Evolutionary conservation across 2,329 filamentous ascomycete genomes (phyloP), one percentile per base, ranked within the genome.

Genomic region (Phaeoacremonium minimum): DNA sequence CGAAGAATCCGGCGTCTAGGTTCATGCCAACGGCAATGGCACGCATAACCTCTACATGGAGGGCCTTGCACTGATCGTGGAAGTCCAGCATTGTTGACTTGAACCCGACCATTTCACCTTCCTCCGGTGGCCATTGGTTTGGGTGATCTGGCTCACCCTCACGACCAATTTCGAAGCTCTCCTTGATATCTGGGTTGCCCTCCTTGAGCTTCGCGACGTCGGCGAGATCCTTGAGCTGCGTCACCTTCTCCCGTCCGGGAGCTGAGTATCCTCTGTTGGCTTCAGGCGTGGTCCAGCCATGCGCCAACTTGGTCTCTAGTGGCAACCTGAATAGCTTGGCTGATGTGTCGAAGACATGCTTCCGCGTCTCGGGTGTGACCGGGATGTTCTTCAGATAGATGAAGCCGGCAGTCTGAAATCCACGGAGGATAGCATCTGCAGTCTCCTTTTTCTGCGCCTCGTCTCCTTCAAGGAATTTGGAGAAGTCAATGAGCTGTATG

Each of bases 381-480:
- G 84, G 77, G 47, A 91, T 82, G 59, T 91, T 86, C 49, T 82
- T 82, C 28, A 95, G 77, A 62, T 95, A 95, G 53, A 96, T 77
- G 68, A 96, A 95, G 39, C 90, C 90, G 3, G 89, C 85, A 2
- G 76, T 83, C 51, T 89, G 85, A 66, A 96, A 95, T 29, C 87
- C 89, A 36, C 79, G 56, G 11, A 91, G 79, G 47, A 95, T 81
- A 28, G 83, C 77, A 36, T 78, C 62, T 15, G 88, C 89, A 2
- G 85, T 80, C 30, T 73, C 63, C 34, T 72, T 65, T 48, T 83
- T 84, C 47, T 84, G 67, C 8, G 69, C 51, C 1, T 75, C 64
- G 15, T 73, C 70, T 20, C 84, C 84, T 39, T 71, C 61, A 16
- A 87, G 75, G 60, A 90, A 93, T 30, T 70, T 70, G 11, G 77